Conservation (phyloP, 2,329 filamentous ascomycete genomes). For the Penicillium sp. region DNA sequence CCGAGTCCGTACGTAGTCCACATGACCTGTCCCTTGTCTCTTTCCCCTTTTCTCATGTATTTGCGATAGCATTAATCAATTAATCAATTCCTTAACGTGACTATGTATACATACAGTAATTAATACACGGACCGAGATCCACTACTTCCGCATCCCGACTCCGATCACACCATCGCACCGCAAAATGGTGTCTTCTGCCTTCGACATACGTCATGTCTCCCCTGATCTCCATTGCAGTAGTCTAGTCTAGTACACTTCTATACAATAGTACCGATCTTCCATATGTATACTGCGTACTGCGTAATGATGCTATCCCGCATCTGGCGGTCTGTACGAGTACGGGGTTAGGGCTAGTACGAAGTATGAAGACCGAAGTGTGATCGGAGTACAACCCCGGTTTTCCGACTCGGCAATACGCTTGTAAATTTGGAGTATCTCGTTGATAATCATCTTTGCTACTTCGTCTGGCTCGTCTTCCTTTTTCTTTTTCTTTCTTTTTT, state of each 20-base stretch:
- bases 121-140: neutral
- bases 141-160: neutral
- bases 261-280: too few species aligned
- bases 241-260: slow-evolving; percentile 12
- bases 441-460: neutral
- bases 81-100: too few species aligned
- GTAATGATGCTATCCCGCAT: neutral
- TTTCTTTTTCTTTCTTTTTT: slow-evolving; percentile 4
- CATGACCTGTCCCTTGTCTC: too few species aligned
- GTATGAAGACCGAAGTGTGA: too few species aligned
- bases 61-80: too few species aligned
- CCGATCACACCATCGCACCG: slow-evolving; percentile 26
- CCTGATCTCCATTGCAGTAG: slow-evolving; percentile 26
- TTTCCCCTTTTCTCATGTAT: too few species aligned
- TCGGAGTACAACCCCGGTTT: neutral
- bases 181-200: slow-evolving; percentile 20
- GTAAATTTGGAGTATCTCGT: neutral
- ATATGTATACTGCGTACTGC: too few species aligned
- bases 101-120: too few species aligned
- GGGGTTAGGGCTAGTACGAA: neutral
- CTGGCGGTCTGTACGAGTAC: neutral
- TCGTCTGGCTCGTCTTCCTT: neutral
- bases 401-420: neutral
- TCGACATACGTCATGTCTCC: slow-evolving; percentile 21
- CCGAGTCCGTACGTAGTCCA: slow-evolving; percentile 4